Percentiles rank a stretch among this genome's conserved stretches.
These are phyloP conservation scores for Tieghemostelium lacteum DNA, from an alignment of 78 protist species.

Conservation along the genomic window DNA sequence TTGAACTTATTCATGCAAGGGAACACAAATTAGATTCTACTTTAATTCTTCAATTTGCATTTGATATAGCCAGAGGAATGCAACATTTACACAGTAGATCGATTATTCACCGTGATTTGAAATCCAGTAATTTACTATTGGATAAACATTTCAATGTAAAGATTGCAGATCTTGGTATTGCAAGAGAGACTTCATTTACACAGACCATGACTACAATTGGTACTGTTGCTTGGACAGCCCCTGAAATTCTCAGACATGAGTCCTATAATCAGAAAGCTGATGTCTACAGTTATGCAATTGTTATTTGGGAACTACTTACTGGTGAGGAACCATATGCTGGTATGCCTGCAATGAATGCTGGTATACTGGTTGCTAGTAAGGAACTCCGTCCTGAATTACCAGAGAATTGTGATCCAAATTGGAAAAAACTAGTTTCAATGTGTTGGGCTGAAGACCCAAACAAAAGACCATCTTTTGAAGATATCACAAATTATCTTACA, in stretches of 20 bases:
- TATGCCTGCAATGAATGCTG: slow-evolving; percentile 78
- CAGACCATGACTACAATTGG: slow-evolving; percentile 80
- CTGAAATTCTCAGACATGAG: slow-evolving; percentile 74
- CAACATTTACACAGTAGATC: slow-evolving; percentile 45
- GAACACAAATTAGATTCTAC: slow-evolving; percentile 66
- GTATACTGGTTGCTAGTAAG: slow-evolving; percentile 58
- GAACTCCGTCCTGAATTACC: slow-evolving; percentile 69
- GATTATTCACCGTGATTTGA: slow-evolving; percentile 81
- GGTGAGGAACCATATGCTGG: slow-evolving; percentile 81
- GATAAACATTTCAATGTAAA: slow-evolving; percentile 76
- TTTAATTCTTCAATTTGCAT: slow-evolving; percentile 49
- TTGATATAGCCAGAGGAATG: slow-evolving; percentile 79
- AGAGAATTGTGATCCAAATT: slow-evolving; percentile 72
- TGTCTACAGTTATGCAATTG: slow-evolving; percentile 62
- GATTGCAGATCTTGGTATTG: slow-evolving; percentile 72
- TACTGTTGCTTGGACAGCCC: slow-evolving; percentile 81
- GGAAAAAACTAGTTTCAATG: slow-evolving; percentile 70
- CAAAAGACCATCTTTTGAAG: slow-evolving; percentile 70
- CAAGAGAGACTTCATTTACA: slow-evolving; percentile 72
- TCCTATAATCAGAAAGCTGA: slow-evolving; percentile 71
- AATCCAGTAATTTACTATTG: slow-evolving; percentile 77
- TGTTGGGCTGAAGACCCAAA: slow-evolving; percentile 80
- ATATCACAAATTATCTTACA: slow-evolving; percentile 56
- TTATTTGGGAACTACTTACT: slow-evolving; percentile 58
- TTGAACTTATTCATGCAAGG: slow-evolving; percentile 48